These are phyloP conservation scores for Trichophyton verrucosum DNA, from an alignment of 2,329 filamentous ascomycete species.

Conservation along the genomic window DNA sequence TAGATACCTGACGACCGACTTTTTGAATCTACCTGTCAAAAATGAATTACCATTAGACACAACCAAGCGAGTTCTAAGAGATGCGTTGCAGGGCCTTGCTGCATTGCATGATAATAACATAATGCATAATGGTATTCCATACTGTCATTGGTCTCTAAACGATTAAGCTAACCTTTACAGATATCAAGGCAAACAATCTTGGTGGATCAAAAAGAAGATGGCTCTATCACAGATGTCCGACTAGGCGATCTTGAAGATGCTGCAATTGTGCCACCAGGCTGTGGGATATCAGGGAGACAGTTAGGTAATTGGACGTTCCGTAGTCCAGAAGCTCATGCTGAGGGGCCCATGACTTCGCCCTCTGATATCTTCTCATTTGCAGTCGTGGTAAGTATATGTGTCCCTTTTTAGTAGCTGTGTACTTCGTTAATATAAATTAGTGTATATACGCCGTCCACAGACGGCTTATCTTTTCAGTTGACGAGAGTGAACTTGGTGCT, in stretches of 20 bases:
- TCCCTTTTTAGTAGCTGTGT: background rate
- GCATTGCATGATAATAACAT: slow-evolving; percentile 13
- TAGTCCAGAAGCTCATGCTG: slow-evolving; percentile 21
- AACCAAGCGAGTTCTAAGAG: slow-evolving; percentile 32
- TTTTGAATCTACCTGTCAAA: slow-evolving; percentile 28
- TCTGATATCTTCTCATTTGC: slow-evolving; percentile 16
- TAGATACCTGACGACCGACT: slow-evolving; percentile 31
- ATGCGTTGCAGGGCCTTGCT: slow-evolving; percentile 22
- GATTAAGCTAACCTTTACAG: slow-evolving; percentile 9
- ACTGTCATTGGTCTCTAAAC: background rate
- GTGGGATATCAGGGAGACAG: slow-evolving; percentile 10
- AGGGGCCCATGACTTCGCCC: slow-evolving; percentile 13
- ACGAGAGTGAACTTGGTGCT: slow-evolving; percentile 22
- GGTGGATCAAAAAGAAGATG: slow-evolving; percentile 16
- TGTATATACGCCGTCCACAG: slow-evolving; percentile 35
- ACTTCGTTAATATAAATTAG: slow-evolving; percentile 14
- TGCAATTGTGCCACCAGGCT: slow-evolving; percentile 3
- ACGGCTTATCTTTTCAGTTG: slow-evolving; percentile 29
- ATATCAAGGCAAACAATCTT: slow-evolving; percentile 27
- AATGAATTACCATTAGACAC: slow-evolving; percentile 25
- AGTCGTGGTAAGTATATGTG: slow-evolving; percentile 8
- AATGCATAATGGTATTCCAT: background rate
- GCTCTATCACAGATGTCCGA: slow-evolving; percentile 14
- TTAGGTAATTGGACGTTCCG: slow-evolving; percentile 21
- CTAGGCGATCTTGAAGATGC: slow-evolving; percentile 18